These are phyloP conservation scores for Vitis labrusca DNA, from an alignment of 164 flowering plant genomes.

Conservation along the genomic window DNA sequence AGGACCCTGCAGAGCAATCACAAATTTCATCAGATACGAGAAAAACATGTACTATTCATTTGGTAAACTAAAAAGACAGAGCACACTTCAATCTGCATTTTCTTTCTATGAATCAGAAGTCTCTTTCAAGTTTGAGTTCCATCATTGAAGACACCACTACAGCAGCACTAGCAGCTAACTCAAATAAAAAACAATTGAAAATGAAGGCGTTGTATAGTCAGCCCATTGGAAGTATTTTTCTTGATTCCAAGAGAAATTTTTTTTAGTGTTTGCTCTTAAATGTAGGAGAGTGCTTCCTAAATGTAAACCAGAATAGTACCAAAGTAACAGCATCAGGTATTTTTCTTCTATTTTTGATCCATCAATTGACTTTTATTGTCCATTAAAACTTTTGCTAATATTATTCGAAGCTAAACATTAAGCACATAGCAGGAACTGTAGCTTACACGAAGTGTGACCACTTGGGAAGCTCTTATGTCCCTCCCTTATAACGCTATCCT, in stretches of 20 bases:
- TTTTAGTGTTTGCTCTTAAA: neutral
- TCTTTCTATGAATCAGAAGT: too few relatives aligned
- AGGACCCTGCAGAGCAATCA: constrained; percentile 59
- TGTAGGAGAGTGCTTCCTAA: neutral
- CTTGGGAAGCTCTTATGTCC: constrained; percentile 93
- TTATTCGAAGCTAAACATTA: neutral
- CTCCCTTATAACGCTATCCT: constrained; percentile 59
- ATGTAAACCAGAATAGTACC: neutral
- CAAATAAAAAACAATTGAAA: too few relatives aligned
- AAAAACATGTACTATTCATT: too few relatives aligned
- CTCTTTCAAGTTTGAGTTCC: too few relatives aligned
- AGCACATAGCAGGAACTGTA: neutral
- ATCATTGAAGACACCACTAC: too few relatives aligned
- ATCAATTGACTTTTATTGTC: neutral
- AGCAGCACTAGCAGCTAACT: too few relatives aligned
- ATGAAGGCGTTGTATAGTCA: neutral
- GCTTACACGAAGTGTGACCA: constrained; percentile 84
- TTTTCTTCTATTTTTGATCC: neutral
- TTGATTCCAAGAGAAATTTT: neutral
- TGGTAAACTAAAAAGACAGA: too few relatives aligned
- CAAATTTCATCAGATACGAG: neutral
- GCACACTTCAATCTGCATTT: too few relatives aligned
- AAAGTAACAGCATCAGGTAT: neutral
- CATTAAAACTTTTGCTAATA: neutral
- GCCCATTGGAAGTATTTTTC: neutral